Percentiles rank a stretch among this genome's conserved stretches.
These are phyloP conservation scores for Epichloe festucae DNA, from an alignment of 2,329 filamentous ascomycete genomes.

Conservation along the genomic window DNA sequence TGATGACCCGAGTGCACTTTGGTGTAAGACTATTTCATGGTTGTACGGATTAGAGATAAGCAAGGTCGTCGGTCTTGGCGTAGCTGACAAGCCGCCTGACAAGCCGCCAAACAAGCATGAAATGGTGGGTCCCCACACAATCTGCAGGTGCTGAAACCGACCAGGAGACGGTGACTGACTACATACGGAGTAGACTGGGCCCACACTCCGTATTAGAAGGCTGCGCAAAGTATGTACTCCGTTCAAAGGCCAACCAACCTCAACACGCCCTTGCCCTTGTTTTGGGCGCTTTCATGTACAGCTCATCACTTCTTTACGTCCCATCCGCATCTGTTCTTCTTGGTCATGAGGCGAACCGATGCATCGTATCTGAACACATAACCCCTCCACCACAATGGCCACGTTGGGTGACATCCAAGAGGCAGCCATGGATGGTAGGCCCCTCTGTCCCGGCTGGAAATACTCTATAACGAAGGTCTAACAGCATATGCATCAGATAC, in stretches of 20 bases:
- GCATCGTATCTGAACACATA: not conserved
- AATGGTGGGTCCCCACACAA: too few relatives aligned
- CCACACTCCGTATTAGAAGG: too few relatives aligned
- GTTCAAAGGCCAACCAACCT: too few relatives aligned
- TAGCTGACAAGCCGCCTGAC: too few relatives aligned
- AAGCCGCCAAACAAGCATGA: too few relatives aligned
- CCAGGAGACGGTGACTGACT: too few relatives aligned
- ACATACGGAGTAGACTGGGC: too few relatives aligned
- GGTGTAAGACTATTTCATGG: too few relatives aligned
- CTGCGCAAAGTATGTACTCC: too few relatives aligned
- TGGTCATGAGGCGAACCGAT: slow-evolving; percentile 4
- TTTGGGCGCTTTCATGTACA: not conserved
- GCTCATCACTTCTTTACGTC: not conserved
- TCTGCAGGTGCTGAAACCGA: too few relatives aligned
- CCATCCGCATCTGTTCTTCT: not conserved
- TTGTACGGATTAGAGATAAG: not conserved
- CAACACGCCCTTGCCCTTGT: too few relatives aligned
- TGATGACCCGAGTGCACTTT: too few relatives aligned
- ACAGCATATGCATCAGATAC: slow-evolving; percentile 12
- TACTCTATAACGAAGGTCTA: not conserved
- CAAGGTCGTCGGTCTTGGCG: not conserved
- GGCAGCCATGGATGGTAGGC: slow-evolving; percentile 7
- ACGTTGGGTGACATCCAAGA: slow-evolving; percentile 9
- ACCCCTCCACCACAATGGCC: slow-evolving; percentile 1
- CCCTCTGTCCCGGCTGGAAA: not conserved